Percentiles rank a stretch among this genome's conserved stretches.
Conservation (phyloP, 768 basidiomycete species). For the Filobasidium floriforme region DNA sequence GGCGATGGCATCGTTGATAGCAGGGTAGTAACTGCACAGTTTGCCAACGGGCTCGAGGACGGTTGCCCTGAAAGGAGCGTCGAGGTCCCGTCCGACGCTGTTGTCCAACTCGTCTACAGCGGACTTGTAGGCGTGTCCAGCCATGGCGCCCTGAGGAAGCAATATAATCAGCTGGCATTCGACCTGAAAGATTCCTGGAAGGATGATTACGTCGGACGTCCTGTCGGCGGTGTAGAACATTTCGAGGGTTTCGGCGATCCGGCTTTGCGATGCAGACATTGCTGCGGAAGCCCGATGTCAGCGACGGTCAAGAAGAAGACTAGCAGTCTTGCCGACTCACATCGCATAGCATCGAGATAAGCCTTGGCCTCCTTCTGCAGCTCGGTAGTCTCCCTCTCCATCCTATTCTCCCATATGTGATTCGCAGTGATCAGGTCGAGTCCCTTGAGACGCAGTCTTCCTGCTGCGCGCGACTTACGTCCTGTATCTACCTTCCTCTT, state of each 20-base stretch:
- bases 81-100: conserved; percentile 74
- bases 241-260: conserved; percentile 88
- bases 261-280: conserved; percentile 87
- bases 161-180: not conserved
- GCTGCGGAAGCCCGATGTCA: conserved; percentile 49
- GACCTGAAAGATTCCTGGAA: not conserved
- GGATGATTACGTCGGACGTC: conserved; percentile 50
- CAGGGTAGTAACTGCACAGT: conserved; percentile 89
- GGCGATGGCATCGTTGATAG: conserved; percentile 83
- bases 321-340: conserved; percentile 48
- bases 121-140: conserved; percentile 89
- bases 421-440: conserved; percentile 1
- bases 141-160: conserved; percentile 67
- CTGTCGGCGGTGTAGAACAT: conserved; percentile 61
- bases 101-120: conserved; percentile 89
- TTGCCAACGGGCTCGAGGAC: conserved; percentile 92
- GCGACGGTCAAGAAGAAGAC: not conserved
- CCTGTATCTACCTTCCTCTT: conserved; percentile 84
- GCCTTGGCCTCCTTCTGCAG: conserved; percentile 93
- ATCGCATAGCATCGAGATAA: conserved; percentile 89
- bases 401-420: conserved; percentile 50
- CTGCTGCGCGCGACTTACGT: conserved; percentile 53
- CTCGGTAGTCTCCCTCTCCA: conserved; percentile 89
- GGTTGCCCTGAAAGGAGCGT: conserved; percentile 86
- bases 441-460: not conserved